Evolutionary conservation across 2,329 filamentous ascomycete genomes (phyloP).

Genomic region (Trichoderma polysporum): DNA sequence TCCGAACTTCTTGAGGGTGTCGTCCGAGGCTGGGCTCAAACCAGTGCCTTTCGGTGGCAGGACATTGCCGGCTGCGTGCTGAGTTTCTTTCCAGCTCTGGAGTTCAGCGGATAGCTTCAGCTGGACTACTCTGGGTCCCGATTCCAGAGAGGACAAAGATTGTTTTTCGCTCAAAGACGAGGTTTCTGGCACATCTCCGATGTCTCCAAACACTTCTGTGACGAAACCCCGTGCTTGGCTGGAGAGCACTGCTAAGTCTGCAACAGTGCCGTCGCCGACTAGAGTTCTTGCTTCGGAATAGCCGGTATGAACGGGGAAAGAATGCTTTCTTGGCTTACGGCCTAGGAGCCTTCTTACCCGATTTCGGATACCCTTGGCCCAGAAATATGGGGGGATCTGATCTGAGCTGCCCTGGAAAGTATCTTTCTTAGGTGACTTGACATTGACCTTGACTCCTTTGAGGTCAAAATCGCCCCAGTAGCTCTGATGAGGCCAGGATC

Average conservation of each 20-base stretch:
- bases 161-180: not conserved
- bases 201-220: conserved; percentile 20
- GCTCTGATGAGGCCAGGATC: conserved; percentile 1
- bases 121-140: conserved; percentile 19
- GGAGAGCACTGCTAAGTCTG: conserved; percentile 22
- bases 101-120: conserved; percentile 24
- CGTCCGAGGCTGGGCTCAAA: conserved; percentile 20
- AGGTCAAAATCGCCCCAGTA: conserved; percentile 23
- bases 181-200: conserved; percentile 5
- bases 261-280: conserved; percentile 20
- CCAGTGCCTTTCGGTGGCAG: conserved; percentile 25
- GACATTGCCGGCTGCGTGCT: conserved; percentile 24
- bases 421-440: conserved; percentile 13
- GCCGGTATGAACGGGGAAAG: conserved; percentile 18
- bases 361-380: conserved; percentile 18
- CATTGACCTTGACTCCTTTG: conserved; percentile 20
- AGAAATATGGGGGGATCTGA: conserved; percentile 23
- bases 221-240: conserved; percentile 21
- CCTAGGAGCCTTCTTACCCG: conserved; percentile 15
- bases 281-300: conserved; percentile 24
- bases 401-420: conserved; percentile 3
- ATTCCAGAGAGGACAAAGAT: conserved; percentile 5
- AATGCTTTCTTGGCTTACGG: conserved; percentile 3
- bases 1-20: conserved; percentile 20
- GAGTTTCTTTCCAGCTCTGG: conserved; percentile 24